phyloP scores from a whole-genome alignment of 2,329 filamentous ascomycete genomes.

The Immersiporthe knoxdaviesiana region DNA sequence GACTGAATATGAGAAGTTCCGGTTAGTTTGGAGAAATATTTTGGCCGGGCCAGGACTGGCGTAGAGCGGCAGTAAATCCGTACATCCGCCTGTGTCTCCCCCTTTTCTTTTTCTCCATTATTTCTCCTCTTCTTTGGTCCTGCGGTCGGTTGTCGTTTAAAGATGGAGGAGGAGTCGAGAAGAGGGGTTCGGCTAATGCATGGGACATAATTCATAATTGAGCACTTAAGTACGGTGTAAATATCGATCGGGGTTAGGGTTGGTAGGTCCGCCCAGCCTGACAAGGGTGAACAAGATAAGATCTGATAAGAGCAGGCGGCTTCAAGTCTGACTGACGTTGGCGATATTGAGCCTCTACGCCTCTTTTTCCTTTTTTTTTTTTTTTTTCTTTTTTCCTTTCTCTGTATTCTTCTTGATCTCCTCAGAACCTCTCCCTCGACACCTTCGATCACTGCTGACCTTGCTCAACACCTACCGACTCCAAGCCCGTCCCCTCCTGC shows the following conservation, averaged over 20 bases:
- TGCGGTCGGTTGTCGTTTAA: background rate
- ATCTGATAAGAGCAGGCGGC: background rate
- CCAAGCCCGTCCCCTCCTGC: too few relatives aligned
- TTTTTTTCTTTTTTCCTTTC: background rate
- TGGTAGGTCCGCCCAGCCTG: too few relatives aligned
- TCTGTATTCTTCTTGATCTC: too few relatives aligned
- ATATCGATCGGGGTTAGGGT: background rate
- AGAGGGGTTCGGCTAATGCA: background rate
- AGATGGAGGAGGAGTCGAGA: background rate
- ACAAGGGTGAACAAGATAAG: background rate
- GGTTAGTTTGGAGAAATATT: constrained; percentile 16
- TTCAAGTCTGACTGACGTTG: background rate
- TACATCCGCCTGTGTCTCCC: background rate
- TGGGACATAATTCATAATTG: too few relatives aligned
- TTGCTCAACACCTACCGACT: too few relatives aligned
- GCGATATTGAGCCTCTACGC: background rate
- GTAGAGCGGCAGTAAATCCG: background rate
- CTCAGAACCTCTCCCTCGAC: too few relatives aligned
- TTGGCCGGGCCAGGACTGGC: background rate
- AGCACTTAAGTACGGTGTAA: too few relatives aligned
- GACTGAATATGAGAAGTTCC: background rate
- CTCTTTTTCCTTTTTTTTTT: background rate
- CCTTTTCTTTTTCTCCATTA: background rate
- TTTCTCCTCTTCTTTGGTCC: background rate
- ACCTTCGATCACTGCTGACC: too few relatives aligned